Percentiles rank a stretch among this genome's conserved stretches.
Evolutionary conservation across 2,329 filamentous ascomycete species (phyloP).

Genomic region (Phaeosphaeria sp.): DNA sequence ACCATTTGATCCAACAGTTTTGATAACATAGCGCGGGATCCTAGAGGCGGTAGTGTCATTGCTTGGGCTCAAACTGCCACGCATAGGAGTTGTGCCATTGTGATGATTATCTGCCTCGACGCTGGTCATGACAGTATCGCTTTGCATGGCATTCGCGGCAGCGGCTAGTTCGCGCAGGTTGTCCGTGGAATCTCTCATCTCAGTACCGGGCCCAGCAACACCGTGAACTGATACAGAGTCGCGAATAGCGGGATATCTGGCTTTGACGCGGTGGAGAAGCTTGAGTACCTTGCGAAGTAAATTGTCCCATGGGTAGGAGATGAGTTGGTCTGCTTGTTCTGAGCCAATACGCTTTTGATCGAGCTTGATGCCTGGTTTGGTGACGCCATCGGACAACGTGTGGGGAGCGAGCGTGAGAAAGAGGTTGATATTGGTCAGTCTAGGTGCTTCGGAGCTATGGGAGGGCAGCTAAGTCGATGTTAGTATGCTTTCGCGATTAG

Average conservation of each 20-base stretch:
- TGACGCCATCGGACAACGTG: not conserved
- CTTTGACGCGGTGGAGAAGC: constrained; percentile 18
- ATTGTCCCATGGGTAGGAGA: constrained; percentile 26
- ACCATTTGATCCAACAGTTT: constrained; percentile 30
- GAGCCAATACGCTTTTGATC: constrained; percentile 27
- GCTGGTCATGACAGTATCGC: not conserved
- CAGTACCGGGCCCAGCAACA: not conserved
- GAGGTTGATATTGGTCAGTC: constrained; percentile 59
- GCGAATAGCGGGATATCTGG: constrained; percentile 20
- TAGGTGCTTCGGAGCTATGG: constrained; percentile 8
- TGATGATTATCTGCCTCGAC: not conserved
- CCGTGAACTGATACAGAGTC: not conserved
- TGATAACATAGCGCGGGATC: constrained; percentile 25
- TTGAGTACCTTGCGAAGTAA: constrained; percentile 22
- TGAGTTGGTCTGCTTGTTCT: constrained; percentile 14
- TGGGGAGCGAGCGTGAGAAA: constrained; percentile 61
- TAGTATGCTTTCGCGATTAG: not conserved
- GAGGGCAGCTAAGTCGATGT: constrained; percentile 11
- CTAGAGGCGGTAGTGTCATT: not conserved
- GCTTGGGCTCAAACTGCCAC: no score
- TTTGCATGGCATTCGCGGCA: constrained; percentile 32
- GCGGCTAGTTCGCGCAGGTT: constrained; percentile 39
- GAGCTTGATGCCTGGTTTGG: constrained; percentile 63
- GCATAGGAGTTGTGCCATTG: no score
- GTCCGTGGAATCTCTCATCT: constrained; percentile 15